Base-by-base conservation (phyloP, 495 filamentous ascomycete genomes). In the Hypoxylon trugodes region DNA sequence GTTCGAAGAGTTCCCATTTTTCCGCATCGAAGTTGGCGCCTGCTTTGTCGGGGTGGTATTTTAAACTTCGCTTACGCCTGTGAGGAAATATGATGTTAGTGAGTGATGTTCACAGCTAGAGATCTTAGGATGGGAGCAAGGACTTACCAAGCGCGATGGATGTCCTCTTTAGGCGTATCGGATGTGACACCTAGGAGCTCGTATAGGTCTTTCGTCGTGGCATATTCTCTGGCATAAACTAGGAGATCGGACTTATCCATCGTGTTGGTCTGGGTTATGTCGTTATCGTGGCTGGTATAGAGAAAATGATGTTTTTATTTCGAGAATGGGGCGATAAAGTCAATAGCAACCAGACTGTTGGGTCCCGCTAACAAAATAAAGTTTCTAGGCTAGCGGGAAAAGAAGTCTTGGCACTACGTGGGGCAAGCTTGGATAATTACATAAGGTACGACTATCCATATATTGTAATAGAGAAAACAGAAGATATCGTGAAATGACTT, bases 11-110 rank as follows among this genome's bases (percentile, higher is more conserved):
- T 64, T 79, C 74, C 77, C 79, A 82, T 63, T 76, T 69, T 10
- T 59, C 71, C 7, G 79, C 64, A 59, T 81, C 79, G 70, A 78
- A 82, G 55, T 71, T 61, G 24, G 73, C 74, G 55, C 76, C 73
- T 1, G 78, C 74, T 61, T 80, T 80, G 75, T 82, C 79, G n/a
- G 79, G 79, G 42, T 82, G 79, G 36, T 79, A 73, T n/a, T 79
- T 81, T 6, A 82, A 70, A 24, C 65, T 68, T 0, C 75, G 76
- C 43, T 76, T 77, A 47, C 73, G 73, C 63, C 63, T 66, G 26
- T 9, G 30, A 8, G 13, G n/a, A 30, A 28, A 51, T 12, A 32
- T 6, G 7, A 24, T 24, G 32, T 66, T 46, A 61, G 63, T 18
- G 15, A 9, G 10, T 42, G 3, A 16, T 28, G 13, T 22, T 28